phyloP scores from a whole-genome alignment of 73 alveolate genomes.

The Effrenium voratum region DNA sequence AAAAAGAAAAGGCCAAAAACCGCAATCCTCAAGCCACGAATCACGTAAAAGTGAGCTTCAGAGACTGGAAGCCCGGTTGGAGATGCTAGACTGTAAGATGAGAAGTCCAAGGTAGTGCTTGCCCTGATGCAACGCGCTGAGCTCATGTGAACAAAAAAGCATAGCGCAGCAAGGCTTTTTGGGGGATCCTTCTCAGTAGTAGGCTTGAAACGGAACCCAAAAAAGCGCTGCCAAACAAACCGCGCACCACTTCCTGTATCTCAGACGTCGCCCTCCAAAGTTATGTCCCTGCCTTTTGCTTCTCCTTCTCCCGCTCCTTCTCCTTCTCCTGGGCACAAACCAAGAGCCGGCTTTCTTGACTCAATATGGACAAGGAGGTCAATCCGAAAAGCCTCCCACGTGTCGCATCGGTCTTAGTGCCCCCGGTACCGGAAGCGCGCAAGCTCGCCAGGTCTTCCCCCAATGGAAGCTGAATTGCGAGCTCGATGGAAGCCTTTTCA shows the following conservation, averaged over 20 bases:
- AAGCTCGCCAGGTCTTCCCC: background rate
- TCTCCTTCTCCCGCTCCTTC: conserved; percentile 68
- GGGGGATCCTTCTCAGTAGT: too few relatives aligned
- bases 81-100: background rate
- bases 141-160: too few relatives aligned
- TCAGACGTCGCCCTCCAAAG: background rate
- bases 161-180: too few relatives aligned
- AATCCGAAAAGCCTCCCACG: background rate
- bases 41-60: too few relatives aligned
- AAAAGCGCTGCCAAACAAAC: too few relatives aligned
- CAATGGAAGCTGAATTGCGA: background rate
- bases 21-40: background rate
- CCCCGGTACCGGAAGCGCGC: background rate
- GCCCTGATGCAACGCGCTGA: too few relatives aligned
- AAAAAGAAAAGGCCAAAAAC: background rate
- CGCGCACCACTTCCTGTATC: too few relatives aligned
- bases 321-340: background rate
- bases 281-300: conserved; percentile 8
- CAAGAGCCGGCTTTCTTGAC: background rate
- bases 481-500: too few relatives aligned
- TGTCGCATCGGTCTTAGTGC: background rate
- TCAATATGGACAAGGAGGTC: background rate
- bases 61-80: background rate
- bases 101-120: background rate
- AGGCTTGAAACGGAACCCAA: too few relatives aligned